phyloP scores from a whole-genome alignment of 1,139 yeast genomes.

The Debaryomyces singareniensis region DNA sequence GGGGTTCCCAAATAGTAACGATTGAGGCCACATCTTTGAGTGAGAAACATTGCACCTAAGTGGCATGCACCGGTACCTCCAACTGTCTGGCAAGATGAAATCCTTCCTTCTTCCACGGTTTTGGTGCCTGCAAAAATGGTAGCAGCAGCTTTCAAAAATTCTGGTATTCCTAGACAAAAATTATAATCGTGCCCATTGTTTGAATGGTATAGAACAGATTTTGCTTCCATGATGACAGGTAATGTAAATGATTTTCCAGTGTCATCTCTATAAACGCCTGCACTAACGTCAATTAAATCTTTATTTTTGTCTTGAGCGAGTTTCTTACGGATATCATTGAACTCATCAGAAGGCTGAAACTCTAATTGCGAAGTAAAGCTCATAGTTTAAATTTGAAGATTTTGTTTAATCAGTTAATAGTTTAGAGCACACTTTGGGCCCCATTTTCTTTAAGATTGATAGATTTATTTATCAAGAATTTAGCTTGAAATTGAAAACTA shows the following conservation, averaged over 20 bases:
- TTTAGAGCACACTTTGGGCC: too few species aligned
- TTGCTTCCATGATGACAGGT: slow-evolving; percentile 34
- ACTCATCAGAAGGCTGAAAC: slow-evolving; percentile 1
- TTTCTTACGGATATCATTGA: slow-evolving; percentile 1
- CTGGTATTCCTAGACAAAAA: slow-evolving; percentile 37
- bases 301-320: slow-evolving; percentile 1
- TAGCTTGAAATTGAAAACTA: too few species aligned
- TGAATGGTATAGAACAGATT: slow-evolving; percentile 21
- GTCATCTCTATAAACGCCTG: slow-evolving; percentile 39
- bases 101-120: slow-evolving; percentile 16
- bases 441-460: too few species aligned
- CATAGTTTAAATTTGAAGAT: too few species aligned
- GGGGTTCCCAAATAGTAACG: slow-evolving; percentile 34
- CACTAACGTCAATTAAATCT: slow-evolving; percentile 32
- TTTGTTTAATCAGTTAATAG: too few species aligned
- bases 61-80: slow-evolving; percentile 43
- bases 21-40: slow-evolving; percentile 17
- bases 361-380: neutral
- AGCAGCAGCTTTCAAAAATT: slow-evolving; percentile 30
- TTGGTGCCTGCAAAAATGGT: slow-evolving; percentile 28
- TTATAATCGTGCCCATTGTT: slow-evolving; percentile 43
- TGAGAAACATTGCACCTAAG: slow-evolving; percentile 28
- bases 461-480: too few species aligned
- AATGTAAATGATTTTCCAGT: slow-evolving; percentile 30
- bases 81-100: slow-evolving; percentile 35